phyloP scores from a whole-genome alignment of 2,329 filamentous ascomycete species.

The Pseudogymnoascus sp. region DNA sequence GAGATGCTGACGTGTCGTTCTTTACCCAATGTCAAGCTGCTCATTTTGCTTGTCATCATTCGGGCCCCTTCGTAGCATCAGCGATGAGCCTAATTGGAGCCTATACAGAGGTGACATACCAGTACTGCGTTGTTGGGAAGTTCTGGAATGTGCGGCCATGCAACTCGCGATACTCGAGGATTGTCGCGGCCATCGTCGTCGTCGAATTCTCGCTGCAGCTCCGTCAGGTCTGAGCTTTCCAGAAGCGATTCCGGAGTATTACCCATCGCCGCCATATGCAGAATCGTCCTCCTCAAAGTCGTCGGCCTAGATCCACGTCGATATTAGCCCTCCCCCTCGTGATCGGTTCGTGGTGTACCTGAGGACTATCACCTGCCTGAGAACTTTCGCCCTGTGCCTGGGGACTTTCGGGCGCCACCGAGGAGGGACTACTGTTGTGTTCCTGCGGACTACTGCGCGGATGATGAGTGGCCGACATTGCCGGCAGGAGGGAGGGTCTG shows the following conservation, averaged over 20 bases:
- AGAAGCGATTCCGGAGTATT: background rate
- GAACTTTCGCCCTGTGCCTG: background rate
- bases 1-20: background rate
- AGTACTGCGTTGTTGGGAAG: background rate
- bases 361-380: background rate
- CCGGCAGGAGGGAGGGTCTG: too few species aligned
- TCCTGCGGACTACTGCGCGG: background rate
- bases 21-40: conserved; percentile 12
- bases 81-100: background rate
- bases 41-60: conserved; percentile 16
- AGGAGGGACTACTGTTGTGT: background rate
- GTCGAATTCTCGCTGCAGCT: conserved; percentile 9
- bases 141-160: conserved; percentile 11
- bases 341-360: background rate
- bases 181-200: conserved; percentile 5
- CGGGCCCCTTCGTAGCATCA: conserved; percentile 9
- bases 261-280: conserved; percentile 11
- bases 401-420: background rate
- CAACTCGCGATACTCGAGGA: conserved; percentile 12
- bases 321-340: background rate
- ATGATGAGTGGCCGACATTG: background rate
- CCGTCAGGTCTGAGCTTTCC: background rate
- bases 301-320: background rate
- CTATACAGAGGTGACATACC: background rate
- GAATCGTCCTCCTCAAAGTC: background rate